These are phyloP conservation scores for Musa schizocarpa DNA, from an alignment of 176 grass and related monocot species.

Conservation along the genomic window DNA sequence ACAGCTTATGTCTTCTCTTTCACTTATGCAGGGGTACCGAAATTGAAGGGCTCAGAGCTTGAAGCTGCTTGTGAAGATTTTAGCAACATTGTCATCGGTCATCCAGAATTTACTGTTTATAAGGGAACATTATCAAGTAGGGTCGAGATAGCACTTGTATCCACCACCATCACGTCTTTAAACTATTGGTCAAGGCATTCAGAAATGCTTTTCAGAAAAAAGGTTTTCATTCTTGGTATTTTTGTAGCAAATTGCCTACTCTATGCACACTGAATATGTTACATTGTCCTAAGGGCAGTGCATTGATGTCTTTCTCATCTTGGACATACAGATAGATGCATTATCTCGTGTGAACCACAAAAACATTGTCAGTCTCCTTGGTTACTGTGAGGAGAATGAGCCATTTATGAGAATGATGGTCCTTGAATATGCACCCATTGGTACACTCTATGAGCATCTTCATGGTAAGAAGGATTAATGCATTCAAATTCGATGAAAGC, in stretches of 20 bases:
- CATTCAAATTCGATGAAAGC: not conserved
- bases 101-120: slow-evolving; percentile 1
- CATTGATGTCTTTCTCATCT: not conserved
- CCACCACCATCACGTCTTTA: slow-evolving; percentile 42
- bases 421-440: slow-evolving; percentile 41
- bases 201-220: slow-evolving; percentile 60
- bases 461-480: slow-evolving; percentile 39
- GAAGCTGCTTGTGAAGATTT: slow-evolving; percentile 84
- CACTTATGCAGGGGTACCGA: slow-evolving; percentile 48
- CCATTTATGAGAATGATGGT: slow-evolving; percentile 98
- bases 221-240: slow-evolving; percentile 33
- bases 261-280: not conserved
- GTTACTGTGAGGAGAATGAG: slow-evolving; percentile 71
- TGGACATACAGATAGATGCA: slow-evolving; percentile 65
- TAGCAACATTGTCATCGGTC: slow-evolving; percentile 78
- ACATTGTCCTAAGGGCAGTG: not conserved
- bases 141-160: slow-evolving; percentile 64
- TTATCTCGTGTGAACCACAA: slow-evolving; percentile 84
- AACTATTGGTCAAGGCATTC: slow-evolving; percentile 68
- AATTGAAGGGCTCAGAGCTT: slow-evolving; percentile 64
- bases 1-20: not conserved
- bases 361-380: slow-evolving; percentile 78
- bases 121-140: slow-evolving; percentile 78
- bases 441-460: slow-evolving; percentile 76
- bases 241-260: slow-evolving; percentile 17